phyloP scores from a whole-genome alignment of 202 grass and related monocot genomes.

The Eragrostis tef region DNA sequence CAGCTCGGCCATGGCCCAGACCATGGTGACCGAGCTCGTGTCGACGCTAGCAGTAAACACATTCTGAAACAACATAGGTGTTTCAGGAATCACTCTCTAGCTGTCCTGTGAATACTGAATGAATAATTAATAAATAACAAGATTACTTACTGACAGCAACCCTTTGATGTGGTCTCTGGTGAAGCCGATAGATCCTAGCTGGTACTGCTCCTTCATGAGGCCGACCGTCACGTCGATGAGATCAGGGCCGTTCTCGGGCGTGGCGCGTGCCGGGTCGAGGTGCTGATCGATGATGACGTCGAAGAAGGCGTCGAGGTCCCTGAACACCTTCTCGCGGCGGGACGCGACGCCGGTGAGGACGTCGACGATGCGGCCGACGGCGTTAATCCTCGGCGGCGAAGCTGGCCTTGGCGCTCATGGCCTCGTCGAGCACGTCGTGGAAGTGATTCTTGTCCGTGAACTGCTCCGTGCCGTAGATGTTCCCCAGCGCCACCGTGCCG shows the following conservation, averaged over 20 bases:
- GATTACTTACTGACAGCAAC: constrained; percentile 26
- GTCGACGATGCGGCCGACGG: constrained; percentile 41
- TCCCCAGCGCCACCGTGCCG: constrained; percentile 56
- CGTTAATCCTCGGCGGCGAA: constrained; percentile 56
- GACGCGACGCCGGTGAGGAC: constrained; percentile 35
- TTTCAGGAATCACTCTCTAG: too few relatives aligned
- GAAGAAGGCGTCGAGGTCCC: constrained; percentile 54
- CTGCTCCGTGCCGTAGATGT: constrained; percentile 44
- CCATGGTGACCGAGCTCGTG: constrained; percentile 43
- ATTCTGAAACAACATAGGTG: not conserved
- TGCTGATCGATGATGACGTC: constrained; percentile 50
- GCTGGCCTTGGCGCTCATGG: constrained; percentile 37
- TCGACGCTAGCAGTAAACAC: constrained; percentile 37
- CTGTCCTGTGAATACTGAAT: too few relatives aligned
- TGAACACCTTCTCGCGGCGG: constrained; percentile 41
- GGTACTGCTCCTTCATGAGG: not conserved
- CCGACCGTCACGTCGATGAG: constrained; percentile 47
- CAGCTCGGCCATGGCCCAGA: constrained; percentile 65
- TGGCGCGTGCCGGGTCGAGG: constrained; percentile 4
- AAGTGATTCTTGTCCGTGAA: constrained; percentile 40
- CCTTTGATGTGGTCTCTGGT: constrained; percentile 51
- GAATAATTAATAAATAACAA: too few relatives aligned
- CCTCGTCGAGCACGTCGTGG: constrained; percentile 47
- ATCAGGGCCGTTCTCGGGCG: not conserved
- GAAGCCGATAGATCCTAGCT: not conserved